phyloP scores from a whole-genome alignment of 805 yeast genomes.

The Candida michaelii region DNA sequence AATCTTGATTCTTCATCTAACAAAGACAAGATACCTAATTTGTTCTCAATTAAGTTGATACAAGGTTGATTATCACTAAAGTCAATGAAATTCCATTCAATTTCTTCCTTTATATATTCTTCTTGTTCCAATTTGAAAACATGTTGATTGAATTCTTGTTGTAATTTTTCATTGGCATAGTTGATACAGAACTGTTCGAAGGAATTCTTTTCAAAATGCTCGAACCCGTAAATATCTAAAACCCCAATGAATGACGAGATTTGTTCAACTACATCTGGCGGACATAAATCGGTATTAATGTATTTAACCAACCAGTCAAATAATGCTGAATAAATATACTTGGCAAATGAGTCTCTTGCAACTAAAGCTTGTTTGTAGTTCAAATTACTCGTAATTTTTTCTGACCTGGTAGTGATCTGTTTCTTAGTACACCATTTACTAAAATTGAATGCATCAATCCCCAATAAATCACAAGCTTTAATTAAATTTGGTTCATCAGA shows the following conservation, averaged over 20 bases:
- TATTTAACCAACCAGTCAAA: constrained; percentile 93
- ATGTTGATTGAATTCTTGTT: constrained; percentile 96
- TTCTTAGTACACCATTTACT: constrained; percentile 92
- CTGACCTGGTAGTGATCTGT: constrained; percentile 89
- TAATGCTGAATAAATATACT: constrained; percentile 85
- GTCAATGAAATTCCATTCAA: constrained; percentile 95
- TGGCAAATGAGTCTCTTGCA: constrained; percentile 96
- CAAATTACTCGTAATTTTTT: constrained; percentile 82
- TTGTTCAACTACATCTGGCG: constrained; percentile 60
- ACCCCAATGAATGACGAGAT: constrained; percentile 87
- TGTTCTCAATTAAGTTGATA: constrained; percentile 85
- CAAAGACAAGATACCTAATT: constrained; percentile 81
- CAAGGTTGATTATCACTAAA: constrained; percentile 97
- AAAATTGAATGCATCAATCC: constrained; percentile 69
- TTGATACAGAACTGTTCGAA: constrained; percentile 97
- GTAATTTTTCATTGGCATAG: constrained; percentile 94
- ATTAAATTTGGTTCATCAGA: constrained; percentile 85
- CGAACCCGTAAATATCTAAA: constrained; percentile 95
- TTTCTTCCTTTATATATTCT: constrained; percentile 87
- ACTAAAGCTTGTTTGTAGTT: constrained; percentile 82
- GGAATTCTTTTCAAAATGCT: constrained; percentile 90
- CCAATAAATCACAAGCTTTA: constrained; percentile 81
- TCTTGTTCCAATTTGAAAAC: constrained; percentile 97
- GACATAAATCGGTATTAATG: constrained; percentile 79
- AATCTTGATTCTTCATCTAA: constrained; percentile 94